These are phyloP conservation scores for Termitomyces sp. DNA, from an alignment of 1,284 basidiomycete species.

Conservation along the genomic window DNA sequence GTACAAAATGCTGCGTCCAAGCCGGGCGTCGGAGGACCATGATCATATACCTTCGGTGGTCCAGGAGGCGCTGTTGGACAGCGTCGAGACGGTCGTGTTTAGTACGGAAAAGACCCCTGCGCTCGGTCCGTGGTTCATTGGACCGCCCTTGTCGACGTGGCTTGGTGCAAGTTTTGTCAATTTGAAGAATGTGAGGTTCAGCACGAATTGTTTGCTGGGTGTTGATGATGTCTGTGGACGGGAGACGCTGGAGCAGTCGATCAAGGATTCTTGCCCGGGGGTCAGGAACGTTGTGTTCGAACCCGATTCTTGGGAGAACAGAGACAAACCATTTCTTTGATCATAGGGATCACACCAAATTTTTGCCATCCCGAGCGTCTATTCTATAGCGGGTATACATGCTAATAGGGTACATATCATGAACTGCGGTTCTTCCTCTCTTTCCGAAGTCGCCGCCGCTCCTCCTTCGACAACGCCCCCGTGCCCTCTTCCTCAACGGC, in stretches of 20 bases:
- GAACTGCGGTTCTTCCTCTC: conserved; percentile 13
- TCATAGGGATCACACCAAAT: too few species aligned
- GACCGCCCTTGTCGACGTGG: conserved; percentile 18
- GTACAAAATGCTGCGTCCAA: conserved; percentile 1
- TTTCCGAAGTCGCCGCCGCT: conserved; percentile 13
- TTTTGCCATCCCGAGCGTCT: background rate
- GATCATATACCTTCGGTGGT: background rate
- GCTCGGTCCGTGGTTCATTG: conserved; percentile 19
- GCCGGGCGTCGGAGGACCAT: background rate
- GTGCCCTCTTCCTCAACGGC: background rate
- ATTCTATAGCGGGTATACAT: conserved; percentile 10
- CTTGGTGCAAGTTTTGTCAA: conserved; percentile 16
- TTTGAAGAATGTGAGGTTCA: conserved; percentile 13
- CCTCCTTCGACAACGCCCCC: conserved; percentile 10
- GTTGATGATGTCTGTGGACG: conserved; percentile 1
- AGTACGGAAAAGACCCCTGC: conserved; percentile 19
- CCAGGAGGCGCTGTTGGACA: background rate
- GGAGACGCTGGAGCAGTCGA: conserved; percentile 2
- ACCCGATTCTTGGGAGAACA: too few species aligned
- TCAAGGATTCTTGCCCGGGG: conserved; percentile 7
- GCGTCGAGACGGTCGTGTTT: conserved; percentile 15
- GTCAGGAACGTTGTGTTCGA: conserved; percentile 6
- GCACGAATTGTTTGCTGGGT: conserved; percentile 12
- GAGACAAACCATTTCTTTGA: too few species aligned
- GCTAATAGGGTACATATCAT: background rate